Evolutionary conservation across 345 rosid species (phyloP).

Genomic region (Aquilaria sinensis): DNA sequence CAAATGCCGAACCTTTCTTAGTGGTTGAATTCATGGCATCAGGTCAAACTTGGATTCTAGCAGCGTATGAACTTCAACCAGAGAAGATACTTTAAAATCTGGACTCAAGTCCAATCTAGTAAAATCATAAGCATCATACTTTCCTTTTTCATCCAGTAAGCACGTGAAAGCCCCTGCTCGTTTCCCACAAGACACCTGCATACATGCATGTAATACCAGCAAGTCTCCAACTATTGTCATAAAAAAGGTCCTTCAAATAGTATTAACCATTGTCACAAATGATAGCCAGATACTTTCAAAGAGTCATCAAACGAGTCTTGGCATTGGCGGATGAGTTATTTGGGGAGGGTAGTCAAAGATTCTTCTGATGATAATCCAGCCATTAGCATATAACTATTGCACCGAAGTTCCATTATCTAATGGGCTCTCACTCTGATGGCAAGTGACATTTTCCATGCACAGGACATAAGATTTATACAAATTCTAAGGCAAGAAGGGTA

Average conservation of each 20-base stretch:
- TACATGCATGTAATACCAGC: conserved; percentile 8
- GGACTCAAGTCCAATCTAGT: conserved; percentile 44
- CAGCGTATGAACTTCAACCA: conserved; percentile 46
- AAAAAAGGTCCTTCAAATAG: not conserved
- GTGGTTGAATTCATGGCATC: conserved; percentile 29
- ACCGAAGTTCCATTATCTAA: not conserved
- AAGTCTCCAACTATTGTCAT: not conserved
- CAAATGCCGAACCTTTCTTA: not conserved
- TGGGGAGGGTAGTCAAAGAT: not conserved
- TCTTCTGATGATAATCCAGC: not conserved
- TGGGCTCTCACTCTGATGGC: not conserved
- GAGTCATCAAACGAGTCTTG: too few species aligned
- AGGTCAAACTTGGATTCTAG: conserved; percentile 66
- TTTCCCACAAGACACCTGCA: conserved; percentile 84
- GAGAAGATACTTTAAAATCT: conserved; percentile 71
- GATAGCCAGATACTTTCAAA: too few species aligned
- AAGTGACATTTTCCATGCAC: not conserved
- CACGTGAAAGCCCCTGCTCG: conserved; percentile 84
- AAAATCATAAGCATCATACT: conserved; percentile 49
- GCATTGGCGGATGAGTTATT: too few species aligned
- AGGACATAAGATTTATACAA: not conserved
- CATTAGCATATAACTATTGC: not conserved
- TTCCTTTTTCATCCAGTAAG: conserved; percentile 80
- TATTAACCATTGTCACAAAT: too few species aligned
- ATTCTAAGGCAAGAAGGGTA: not conserved